A percentile compares a stretch with the other conserved stretches of the same genome.
phyloP scores from a whole-genome alignment of 2,329 filamentous ascomycete species.

The Cercospora zeae-maydis region DNA sequence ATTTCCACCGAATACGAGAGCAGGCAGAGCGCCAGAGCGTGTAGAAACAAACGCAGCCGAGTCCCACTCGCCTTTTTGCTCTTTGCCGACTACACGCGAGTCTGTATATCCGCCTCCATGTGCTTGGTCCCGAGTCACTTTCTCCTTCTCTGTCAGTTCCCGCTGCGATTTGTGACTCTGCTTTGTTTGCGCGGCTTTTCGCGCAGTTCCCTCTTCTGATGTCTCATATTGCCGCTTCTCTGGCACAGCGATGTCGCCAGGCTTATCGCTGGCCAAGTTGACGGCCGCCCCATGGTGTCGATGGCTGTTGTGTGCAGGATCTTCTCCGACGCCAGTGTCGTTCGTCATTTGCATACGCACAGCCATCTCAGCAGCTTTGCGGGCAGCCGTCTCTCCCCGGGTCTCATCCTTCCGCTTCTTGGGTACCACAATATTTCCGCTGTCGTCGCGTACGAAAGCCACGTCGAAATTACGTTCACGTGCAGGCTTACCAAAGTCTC shows the following conservation, averaged over 20 bases:
- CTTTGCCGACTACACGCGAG: neutral
- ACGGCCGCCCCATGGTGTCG: neutral
- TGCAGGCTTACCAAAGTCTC: neutral
- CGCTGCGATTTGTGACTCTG: neutral
- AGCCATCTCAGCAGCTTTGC: neutral
- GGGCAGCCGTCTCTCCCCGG: neutral
- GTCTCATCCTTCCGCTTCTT: neutral
- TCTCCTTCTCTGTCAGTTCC: neutral
- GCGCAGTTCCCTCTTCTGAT: neutral
- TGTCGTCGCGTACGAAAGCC: neutral
- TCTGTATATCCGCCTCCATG: neutral
- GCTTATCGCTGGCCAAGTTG: neutral
- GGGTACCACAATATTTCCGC: neutral
- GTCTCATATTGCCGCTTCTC: neutral
- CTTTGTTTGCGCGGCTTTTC: neutral
- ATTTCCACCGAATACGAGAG: neutral
- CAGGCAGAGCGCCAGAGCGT: neutral
- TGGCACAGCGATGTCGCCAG: neutral
- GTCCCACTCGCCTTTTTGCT: neutral
- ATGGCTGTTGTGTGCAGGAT: neutral
- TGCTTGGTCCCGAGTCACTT: neutral
- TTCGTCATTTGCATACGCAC: neutral
- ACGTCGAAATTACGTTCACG: neutral
- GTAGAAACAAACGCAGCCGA: neutral
- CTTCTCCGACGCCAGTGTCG: too few relatives aligned